Percentiles rank a stretch among this genome's conserved stretches.
Conservation (phyloP, 2,329 filamentous ascomycete genomes). For the Hymenoscyphus linearis region DNA sequence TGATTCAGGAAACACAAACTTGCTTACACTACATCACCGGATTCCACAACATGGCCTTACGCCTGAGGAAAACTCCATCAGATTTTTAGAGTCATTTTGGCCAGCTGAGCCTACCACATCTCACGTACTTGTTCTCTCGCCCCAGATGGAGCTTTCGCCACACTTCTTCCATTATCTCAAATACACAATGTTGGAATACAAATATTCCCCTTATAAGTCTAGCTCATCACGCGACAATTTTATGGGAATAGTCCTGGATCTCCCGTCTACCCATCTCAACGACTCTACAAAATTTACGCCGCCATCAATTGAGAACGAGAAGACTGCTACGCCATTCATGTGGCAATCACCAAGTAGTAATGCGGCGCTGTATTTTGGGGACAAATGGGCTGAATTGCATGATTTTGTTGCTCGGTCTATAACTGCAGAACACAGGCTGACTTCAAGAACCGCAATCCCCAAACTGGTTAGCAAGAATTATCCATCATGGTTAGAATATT, state of each 20-base stretch:
- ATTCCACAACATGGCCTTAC: conserved; percentile 56
- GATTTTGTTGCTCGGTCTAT: conserved; percentile 57
- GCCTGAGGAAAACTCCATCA: conserved; percentile 65
- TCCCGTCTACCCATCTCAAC: conserved; percentile 60
- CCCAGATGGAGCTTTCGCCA: conserved; percentile 72
- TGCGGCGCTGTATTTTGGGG: conserved; percentile 75
- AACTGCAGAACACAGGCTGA: conserved; percentile 29
- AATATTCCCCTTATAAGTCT: conserved; percentile 55
- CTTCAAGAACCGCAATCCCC: conserved; percentile 39
- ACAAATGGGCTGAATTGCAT: conserved; percentile 84
- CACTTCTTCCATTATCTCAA: conserved; percentile 84
- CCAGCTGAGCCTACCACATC: conserved; percentile 57
- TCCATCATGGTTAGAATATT: conserved; percentile 74
- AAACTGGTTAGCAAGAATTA: conserved; percentile 63
- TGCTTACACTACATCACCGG: conserved; percentile 68
- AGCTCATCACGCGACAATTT: conserved; percentile 46
- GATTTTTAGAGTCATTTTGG: conserved; percentile 85
- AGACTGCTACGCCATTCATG: conserved; percentile 47
- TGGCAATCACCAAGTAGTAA: conserved; percentile 84
- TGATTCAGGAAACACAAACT: conserved; percentile 39
- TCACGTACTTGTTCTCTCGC: conserved; percentile 80
- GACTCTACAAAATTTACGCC: conserved; percentile 50
- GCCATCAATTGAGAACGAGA: conserved; percentile 31
- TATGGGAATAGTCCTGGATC: conserved; percentile 74
- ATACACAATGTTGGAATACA: conserved; percentile 71